phyloP scores from a whole-genome alignment of 495 filamentous ascomycete species.

The Lindgomyces ingoldianus region DNA sequence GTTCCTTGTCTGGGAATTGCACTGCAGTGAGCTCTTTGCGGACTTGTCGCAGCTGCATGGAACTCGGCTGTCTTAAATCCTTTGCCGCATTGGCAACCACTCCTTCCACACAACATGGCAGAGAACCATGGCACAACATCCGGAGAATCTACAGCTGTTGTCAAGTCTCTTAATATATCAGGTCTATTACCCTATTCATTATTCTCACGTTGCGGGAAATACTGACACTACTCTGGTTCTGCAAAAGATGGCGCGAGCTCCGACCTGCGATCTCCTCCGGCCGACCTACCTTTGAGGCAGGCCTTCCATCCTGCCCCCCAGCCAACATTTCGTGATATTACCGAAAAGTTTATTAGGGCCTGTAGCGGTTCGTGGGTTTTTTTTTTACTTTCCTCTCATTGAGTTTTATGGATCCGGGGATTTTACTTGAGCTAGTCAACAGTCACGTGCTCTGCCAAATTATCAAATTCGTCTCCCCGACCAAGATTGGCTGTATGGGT shows the following conservation, averaged over 20 bases:
- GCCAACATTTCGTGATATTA: conserved; percentile 70
- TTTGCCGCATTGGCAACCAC: background rate
- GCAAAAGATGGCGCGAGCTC: conserved; percentile 8
- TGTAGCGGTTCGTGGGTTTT: conserved; percentile 58
- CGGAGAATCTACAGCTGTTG: background rate
- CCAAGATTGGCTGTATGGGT: background rate
- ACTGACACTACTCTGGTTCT: conserved; percentile 4
- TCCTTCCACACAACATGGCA: background rate
- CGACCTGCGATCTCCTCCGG: background rate
- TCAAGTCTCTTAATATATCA: background rate
- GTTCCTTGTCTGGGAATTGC: no score
- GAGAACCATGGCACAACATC: conserved; percentile 6
- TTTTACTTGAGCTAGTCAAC: background rate
- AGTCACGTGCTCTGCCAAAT: background rate
- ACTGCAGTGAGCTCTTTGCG: no score
- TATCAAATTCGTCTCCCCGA: background rate
- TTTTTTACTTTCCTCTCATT: conserved; percentile 1
- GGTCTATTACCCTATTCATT: background rate
- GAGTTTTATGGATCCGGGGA: background rate
- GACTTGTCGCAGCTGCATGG: background rate
- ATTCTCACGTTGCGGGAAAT: background rate
- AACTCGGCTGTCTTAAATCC: background rate
- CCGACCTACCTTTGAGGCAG: conserved; percentile 30
- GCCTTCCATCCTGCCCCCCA: conserved; percentile 41
- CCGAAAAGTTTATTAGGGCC: conserved; percentile 69